A percentile compares a stretch with the other conserved stretches of the same genome.
Conservation (phyloP, 371 early-diverging fungal genomes). For the Vittaforma corneae region DNA sequence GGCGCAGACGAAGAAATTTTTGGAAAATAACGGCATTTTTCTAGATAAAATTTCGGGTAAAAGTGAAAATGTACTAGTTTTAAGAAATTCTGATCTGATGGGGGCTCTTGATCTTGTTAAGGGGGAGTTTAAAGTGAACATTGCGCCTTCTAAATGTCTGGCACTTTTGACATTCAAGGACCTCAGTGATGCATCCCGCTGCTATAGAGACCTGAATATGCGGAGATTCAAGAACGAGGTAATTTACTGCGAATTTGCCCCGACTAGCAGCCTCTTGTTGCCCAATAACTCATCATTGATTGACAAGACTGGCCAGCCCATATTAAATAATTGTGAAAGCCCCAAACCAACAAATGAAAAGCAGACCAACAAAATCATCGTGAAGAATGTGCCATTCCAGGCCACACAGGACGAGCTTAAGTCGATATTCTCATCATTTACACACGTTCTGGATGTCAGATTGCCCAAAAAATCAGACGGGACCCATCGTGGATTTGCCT, state of each 20-base stretch:
- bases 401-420: constrained; percentile 82
- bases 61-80: constrained; percentile 37
- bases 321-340: not conserved
- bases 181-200: constrained; percentile 46
- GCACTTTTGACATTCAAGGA: constrained; percentile 52
- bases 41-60: constrained; percentile 20
- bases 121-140: constrained; percentile 24
- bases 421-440: constrained; percentile 75
- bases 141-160: constrained; percentile 55
- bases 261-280: constrained; percentile 39
- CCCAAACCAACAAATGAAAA: constrained; percentile 59
- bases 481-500: constrained; percentile 89
- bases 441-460: constrained; percentile 79
- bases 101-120: constrained; percentile 23
- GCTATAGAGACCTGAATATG: constrained; percentile 51
- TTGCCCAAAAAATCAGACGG: constrained; percentile 84
- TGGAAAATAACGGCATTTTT: constrained; percentile 46
- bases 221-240: constrained; percentile 50
- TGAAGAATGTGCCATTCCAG: constrained; percentile 94
- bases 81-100: constrained; percentile 43
- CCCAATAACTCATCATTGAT: constrained; percentile 61
- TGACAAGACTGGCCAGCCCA: not conserved
- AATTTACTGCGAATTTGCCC: constrained; percentile 57
- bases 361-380: constrained; percentile 66
- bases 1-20: constrained; percentile 53